phyloP scores from a whole-genome alignment of 176 grass and related monocot species.

The Tuctoria greenei region DNA sequence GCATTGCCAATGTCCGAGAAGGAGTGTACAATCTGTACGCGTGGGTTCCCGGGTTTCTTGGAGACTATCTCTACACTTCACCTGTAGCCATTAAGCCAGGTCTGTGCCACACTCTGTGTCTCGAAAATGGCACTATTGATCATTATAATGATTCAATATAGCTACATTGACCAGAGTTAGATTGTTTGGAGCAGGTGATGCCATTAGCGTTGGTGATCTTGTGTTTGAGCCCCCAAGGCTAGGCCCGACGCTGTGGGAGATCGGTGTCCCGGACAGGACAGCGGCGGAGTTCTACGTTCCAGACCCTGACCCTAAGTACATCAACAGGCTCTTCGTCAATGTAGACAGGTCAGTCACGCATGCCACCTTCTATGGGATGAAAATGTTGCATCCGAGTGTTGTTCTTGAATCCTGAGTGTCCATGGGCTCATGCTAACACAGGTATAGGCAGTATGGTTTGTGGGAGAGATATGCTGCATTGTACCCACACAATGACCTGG shows the following conservation, averaged over 20 bases:
- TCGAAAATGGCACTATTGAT: background rate
- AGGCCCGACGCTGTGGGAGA: constrained; percentile 76
- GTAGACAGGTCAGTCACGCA: constrained; percentile 34
- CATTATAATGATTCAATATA: background rate
- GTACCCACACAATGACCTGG: constrained; percentile 47
- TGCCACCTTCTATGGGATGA: background rate
- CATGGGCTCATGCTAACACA: background rate
- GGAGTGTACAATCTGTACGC: constrained; percentile 73
- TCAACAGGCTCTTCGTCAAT: constrained; percentile 47
- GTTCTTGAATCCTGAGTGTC: background rate
- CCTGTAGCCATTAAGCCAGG: constrained; percentile 46
- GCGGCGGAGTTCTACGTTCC: constrained; percentile 74
- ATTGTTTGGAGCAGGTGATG: background rate
- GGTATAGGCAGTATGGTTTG: constrained; percentile 80
- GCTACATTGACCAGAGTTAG: background rate
- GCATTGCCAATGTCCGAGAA: constrained; percentile 40
- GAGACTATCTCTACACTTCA: constrained; percentile 53
- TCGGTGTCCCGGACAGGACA: constrained; percentile 67
- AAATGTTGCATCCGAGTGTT: background rate
- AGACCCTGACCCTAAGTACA: constrained; percentile 41
- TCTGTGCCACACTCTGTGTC: background rate
- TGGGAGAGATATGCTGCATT: constrained; percentile 80
- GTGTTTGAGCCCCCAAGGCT: constrained; percentile 60
- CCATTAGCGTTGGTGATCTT: constrained; percentile 41
- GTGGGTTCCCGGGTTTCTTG: constrained; percentile 69